phyloP scores from a whole-genome alignment of 352 stramenopile species.

The Phytophthora melonis region DNA sequence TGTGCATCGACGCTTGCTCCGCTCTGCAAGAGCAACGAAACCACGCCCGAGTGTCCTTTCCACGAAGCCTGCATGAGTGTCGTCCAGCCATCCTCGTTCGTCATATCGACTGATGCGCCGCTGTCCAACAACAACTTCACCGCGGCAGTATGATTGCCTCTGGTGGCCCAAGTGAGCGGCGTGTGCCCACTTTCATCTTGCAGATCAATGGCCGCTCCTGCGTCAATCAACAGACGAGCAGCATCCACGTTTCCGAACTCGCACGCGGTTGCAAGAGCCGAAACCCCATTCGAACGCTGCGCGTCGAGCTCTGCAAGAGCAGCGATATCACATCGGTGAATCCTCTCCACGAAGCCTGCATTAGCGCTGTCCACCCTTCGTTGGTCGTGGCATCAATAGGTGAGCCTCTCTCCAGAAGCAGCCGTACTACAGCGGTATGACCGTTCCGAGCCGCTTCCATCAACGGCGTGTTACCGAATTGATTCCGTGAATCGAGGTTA shows the following conservation, averaged over 20 bases:
- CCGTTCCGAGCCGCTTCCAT: neutral
- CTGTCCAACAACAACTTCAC: too few relatives aligned
- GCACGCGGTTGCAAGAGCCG: neutral
- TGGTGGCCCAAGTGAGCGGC: neutral
- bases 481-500: too few relatives aligned
- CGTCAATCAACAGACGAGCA: neutral
- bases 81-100: neutral
- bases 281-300: neutral
- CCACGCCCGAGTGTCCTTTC: conserved; percentile 1
- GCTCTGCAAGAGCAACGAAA: neutral
- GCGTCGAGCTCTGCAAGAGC: neutral
- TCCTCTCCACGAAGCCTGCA: neutral
- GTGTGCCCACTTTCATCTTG: conserved; percentile 2
- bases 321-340: neutral
- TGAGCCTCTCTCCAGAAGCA: neutral
- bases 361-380: conserved; percentile 1
- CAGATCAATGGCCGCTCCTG: neutral
- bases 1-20: neutral
- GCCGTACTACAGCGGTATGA: neutral
- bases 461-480: neutral
- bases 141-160: too few relatives aligned
- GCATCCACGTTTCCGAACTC: neutral
- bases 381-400: neutral
- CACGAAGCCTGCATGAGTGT: neutral
- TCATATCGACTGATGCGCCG: too few relatives aligned